Percentiles rank a stretch among this genome's conserved stretches.
Conservation (phyloP, 495 filamentous ascomycete species). For the Podospora pseudoanserina region DNA sequence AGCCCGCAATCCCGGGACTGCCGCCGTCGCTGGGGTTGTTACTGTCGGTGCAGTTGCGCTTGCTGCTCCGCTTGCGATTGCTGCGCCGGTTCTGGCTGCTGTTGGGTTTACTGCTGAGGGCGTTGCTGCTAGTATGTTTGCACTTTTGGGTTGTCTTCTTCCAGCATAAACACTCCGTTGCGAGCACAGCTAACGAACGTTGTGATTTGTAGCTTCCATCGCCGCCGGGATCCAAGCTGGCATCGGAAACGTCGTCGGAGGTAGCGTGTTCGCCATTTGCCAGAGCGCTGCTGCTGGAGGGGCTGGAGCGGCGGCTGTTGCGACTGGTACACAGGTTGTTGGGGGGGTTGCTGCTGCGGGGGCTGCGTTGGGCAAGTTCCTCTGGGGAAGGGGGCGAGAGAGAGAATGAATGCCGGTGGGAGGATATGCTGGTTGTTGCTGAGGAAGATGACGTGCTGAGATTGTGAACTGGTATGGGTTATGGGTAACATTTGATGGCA, state of each 20-base stretch:
- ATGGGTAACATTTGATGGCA: not conserved
- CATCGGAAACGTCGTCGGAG: constrained; percentile 20
- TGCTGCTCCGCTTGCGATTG: not conserved
- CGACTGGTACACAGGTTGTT: not conserved
- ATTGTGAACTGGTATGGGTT: not conserved
- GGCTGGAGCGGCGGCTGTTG: constrained; percentile 3
- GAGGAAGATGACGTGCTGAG: not conserved
- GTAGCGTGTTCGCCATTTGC: constrained; percentile 18
- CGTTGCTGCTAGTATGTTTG: not conserved
- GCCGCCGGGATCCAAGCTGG: constrained; percentile 17
- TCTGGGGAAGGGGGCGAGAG: not conserved
- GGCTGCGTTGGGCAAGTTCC: not conserved
- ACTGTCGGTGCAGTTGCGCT: not conserved
- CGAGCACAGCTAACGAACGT: not conserved
- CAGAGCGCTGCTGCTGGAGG: constrained; percentile 21
- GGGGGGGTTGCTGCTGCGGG: constrained; percentile 1
- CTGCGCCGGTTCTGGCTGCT: too few species aligned
- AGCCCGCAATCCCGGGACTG: not conserved
- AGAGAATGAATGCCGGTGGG: not conserved
- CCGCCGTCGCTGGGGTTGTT: not conserved
- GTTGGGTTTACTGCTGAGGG: not conserved
- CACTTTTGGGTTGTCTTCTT: not conserved
- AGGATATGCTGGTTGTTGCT: not conserved
- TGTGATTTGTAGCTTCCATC: constrained; percentile 15
- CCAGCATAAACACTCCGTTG: not conserved